Evolutionary conservation across 75 land plant genomes (phyloP), one percentile per base, ranked within the genome.

Genomic region (Ceratopteris richardii): DNA sequence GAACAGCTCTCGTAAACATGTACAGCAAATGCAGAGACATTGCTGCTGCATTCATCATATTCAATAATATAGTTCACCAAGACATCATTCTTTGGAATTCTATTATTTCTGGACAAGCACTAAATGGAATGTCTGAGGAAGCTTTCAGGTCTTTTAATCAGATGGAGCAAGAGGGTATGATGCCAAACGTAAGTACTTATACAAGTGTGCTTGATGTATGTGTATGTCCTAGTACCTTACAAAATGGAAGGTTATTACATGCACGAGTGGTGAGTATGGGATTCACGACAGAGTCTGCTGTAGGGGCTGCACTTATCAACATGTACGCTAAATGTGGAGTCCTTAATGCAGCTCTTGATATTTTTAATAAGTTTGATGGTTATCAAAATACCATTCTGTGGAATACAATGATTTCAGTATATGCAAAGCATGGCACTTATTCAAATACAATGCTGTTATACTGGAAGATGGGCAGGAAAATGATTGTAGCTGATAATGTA

Each of bases 401-500:
- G 39, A 68, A 53, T 24, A 54, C 57, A 18, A 29, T 68, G 42
- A 63, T 81, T 7, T 33, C 55, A 23, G 69, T 69, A 17, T 81
- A 61, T 77, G 86, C 74, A 12, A 12, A 33, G 63, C 29, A 31
- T 44, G 85, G 77, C 7, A 42, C 40, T 25, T 70, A 78, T 69
- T 22, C 36, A 24, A 51, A 65, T 58, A 74, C 85, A 9, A 31
- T 85, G 36, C 26, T 66, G 36, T 55, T 81, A 30, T 78, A 71
- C 27, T 22, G 31, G 41, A 40, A 37, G 25, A 77, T 85, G 84
- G 44, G 58, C 31, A 33, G 20, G 1, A 1, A 26, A 16, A 81
- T 75, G 22, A 30, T 39, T 18, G 51, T 26, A 29, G 79, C 84
- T 17, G 84, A 85, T 70, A 77, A 69, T 21, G 81, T 75, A 43